Evolutionary conservation across 169 alveolate species (phyloP).

Genomic region (Babesia caballi): DNA sequence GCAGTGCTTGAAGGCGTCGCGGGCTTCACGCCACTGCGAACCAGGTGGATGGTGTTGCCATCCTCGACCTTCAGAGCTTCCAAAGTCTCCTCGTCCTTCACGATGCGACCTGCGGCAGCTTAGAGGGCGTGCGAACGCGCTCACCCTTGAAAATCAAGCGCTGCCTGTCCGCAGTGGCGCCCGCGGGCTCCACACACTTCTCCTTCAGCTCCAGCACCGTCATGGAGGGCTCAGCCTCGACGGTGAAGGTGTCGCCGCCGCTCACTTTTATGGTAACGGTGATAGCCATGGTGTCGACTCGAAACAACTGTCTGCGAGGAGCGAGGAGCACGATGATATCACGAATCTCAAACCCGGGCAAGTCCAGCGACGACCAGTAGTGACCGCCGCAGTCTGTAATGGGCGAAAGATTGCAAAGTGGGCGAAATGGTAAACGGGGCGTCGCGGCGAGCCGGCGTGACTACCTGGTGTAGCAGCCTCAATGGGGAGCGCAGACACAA

Average conservation of each 20-base stretch:
- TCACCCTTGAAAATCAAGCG: slow-evolving; percentile 61
- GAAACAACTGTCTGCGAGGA: not conserved
- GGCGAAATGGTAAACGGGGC: no score
- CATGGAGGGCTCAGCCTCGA: slow-evolving; percentile 58
- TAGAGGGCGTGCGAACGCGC: no score
- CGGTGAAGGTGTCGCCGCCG: slow-evolving; percentile 61
- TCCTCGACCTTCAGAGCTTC: slow-evolving; percentile 76
- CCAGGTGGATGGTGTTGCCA: slow-evolving; percentile 88
- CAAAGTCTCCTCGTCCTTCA: slow-evolving; percentile 83
- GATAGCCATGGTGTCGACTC: slow-evolving; percentile 7
- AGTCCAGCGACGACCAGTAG: no score
- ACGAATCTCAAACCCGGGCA: not conserved
- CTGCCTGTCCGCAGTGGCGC: slow-evolving; percentile 63
- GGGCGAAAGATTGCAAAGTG: no score
- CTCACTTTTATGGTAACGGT: slow-evolving; percentile 54
- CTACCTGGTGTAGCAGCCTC: no score
- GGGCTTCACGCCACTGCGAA: slow-evolving; percentile 79
- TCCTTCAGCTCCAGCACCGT: slow-evolving; percentile 62
- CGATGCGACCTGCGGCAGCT: slow-evolving; percentile 75
- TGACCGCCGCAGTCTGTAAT: no score
- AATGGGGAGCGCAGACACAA: no score
- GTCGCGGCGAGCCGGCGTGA: no score
- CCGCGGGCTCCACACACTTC: slow-evolving; percentile 50
- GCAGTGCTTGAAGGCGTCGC: slow-evolving; percentile 34
- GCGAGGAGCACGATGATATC: not conserved